phyloP scores from a whole-genome alignment of 2,329 filamentous ascomycete genomes.

The Diplodia intermedia region DNA sequence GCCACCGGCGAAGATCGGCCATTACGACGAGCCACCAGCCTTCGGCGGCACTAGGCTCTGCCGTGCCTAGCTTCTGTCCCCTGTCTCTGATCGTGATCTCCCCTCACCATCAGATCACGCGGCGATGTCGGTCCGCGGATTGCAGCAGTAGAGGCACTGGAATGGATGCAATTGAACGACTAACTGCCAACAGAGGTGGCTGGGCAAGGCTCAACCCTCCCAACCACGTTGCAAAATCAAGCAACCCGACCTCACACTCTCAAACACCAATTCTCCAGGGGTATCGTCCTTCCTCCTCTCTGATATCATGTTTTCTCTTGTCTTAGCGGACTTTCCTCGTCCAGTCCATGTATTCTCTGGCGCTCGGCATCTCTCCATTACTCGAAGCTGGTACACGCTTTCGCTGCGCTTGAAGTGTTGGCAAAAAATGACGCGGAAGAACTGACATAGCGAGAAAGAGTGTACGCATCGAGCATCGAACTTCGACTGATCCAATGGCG shows the following conservation, averaged over 20 bases:
- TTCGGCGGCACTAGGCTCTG: not conserved
- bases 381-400: not conserved
- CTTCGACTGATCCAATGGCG: conserved; percentile 5
- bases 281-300: conserved; percentile 4
- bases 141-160: not conserved
- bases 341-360: not conserved
- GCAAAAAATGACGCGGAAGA: not conserved
- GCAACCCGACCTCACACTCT: not conserved
- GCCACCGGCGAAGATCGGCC: not conserved
- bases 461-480: not conserved
- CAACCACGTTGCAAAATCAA: not conserved
- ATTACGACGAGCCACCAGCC: not conserved
- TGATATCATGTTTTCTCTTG: not conserved
- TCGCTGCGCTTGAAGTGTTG: not conserved
- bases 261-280: not conserved
- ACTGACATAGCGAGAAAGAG: not conserved
- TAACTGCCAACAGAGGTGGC: not conserved
- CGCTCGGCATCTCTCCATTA: not conserved
- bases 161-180: not conserved
- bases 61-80: not conserved
- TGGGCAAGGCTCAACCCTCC: not conserved
- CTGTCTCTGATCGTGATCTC: not conserved
- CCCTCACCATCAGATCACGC: not conserved
- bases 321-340: not conserved
- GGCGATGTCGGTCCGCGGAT: not conserved